A percentile compares a stretch with the other conserved stretches of the same genome.
These are phyloP conservation scores for Erysiphe pulchra DNA, from an alignment of 2,329 filamentous ascomycete species.

Conservation along the genomic window DNA sequence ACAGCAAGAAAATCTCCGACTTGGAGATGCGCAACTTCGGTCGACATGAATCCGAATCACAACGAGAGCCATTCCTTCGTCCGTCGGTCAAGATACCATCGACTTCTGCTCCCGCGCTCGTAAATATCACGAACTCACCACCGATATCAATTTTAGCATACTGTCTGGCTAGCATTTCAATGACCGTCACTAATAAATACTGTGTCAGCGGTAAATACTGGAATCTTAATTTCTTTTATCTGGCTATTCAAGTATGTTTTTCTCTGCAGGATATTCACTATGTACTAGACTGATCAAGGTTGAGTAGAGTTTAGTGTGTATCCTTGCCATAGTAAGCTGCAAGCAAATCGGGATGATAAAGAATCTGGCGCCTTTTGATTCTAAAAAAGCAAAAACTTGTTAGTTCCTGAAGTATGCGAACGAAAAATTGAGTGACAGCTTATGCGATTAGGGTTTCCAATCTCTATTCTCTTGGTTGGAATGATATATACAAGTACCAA, in stretches of 20 bases:
- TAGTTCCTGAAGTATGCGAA: slow-evolving; percentile 14
- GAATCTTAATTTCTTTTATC: slow-evolving; percentile 91
- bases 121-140: slow-evolving; percentile 43
- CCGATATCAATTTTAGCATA: slow-evolving; percentile 64
- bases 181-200: slow-evolving; percentile 99
- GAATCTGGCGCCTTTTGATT: slow-evolving; percentile 58
- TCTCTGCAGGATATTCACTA: neutral
- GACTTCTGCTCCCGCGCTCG: slow-evolving; percentile 5
- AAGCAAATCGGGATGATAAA: slow-evolving; percentile 64
- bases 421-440: slow-evolving; percentile 1
- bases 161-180: slow-evolving; percentile 88
- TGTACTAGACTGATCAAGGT: neutral
- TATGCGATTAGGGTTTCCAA: slow-evolving; percentile 54
- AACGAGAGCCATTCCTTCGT: slow-evolving; percentile 14
- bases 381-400: slow-evolving; percentile 84
- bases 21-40: slow-evolving; percentile 14
- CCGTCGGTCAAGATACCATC: slow-evolving; percentile 13
- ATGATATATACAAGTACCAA: slow-evolving; percentile 99
- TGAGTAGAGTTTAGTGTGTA: slow-evolving; percentile 39
- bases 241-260: slow-evolving; percentile 60
- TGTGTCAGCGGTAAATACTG: slow-evolving; percentile 75
- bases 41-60: slow-evolving; percentile 14
- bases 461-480: slow-evolving; percentile 81
- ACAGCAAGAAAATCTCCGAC: slow-evolving; percentile 37
- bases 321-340: slow-evolving; percentile 56